Percentiles rank a stretch among this genome's conserved stretches.
Evolutionary conservation across 2,329 filamentous ascomycete species (phyloP).

Genomic region (Xylariaceae sp.): DNA sequence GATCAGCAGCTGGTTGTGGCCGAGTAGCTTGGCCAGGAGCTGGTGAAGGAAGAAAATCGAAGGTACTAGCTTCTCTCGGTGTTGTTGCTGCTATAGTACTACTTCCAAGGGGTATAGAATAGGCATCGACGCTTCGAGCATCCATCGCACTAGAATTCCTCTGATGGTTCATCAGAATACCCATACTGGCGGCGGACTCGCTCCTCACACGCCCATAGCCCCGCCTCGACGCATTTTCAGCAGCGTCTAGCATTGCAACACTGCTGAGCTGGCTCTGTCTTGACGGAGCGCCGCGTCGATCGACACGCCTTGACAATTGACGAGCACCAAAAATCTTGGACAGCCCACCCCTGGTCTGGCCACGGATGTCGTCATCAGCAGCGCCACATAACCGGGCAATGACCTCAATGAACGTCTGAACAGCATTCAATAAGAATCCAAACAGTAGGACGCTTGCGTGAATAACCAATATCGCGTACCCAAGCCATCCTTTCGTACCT

Average conservation of each 20-base stretch:
- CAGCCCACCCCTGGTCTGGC: conserved; percentile 74
- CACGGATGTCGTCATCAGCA: conserved; percentile 68
- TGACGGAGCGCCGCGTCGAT: conserved; percentile 58
- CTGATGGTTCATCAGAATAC: conserved; percentile 42
- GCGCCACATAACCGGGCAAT: conserved; percentile 76
- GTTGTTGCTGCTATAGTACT: conserved; percentile 71
- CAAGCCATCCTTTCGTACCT: conserved; percentile 86
- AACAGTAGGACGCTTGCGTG: conserved; percentile 83
- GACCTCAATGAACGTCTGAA: conserved; percentile 89
- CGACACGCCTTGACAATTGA: conserved; percentile 73
- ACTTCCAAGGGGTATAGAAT: conserved; percentile 47
- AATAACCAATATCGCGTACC: conserved; percentile 82
- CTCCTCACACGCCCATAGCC: conserved; percentile 59
- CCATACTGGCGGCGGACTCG: conserved; percentile 57
- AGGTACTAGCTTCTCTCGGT: conserved; percentile 64
- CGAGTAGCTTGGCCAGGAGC: conserved; percentile 46
- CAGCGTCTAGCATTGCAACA: conserved; percentile 67
- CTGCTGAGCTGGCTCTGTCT: conserved; percentile 80
- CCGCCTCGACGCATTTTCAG: conserved; percentile 61
- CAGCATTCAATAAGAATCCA: conserved; percentile 86
- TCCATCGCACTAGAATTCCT: conserved; percentile 55
- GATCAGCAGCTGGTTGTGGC: conserved; percentile 56
- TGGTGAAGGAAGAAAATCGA: conserved; percentile 66
- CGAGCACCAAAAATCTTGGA: conserved; percentile 89
- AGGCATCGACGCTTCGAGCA: conserved; percentile 44